Base-by-base conservation (phyloP, 139 green algal species). In the Nannochloris sp. region DNA sequence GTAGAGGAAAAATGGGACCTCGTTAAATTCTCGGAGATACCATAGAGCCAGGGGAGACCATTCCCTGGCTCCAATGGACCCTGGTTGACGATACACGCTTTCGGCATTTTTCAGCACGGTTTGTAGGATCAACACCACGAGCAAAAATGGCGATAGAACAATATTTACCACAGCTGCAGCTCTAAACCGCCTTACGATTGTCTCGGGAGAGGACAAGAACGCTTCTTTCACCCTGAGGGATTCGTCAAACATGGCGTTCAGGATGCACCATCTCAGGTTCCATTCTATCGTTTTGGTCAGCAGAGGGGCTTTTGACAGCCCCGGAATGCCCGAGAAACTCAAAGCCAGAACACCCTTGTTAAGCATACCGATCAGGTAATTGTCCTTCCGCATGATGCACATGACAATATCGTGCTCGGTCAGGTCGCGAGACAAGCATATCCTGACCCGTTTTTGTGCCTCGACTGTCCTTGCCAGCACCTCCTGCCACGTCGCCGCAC, bases 211-310 rank as follows among this genome's bases (percentile, higher is more conserved):
- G 16, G 63, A 56, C 30, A 83, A 37, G 50, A 91, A 93, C 12
- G 76, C 56, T 5, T 51, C 49, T 53, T 63, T 61, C 25, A 97
- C 63, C 11, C 63, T 50, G 64, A 93, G 94, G 49, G 80, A 75
- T n/a, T 93, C 80, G 58, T 94, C 89, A 77, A 94, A 92, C 88
- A 95, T 91, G 44, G 66, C 62, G 59, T 94, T 86, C 59, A 96
- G 73, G 2, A 96, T 51, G 59, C 74, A 85, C 85, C 85, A 93
- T 20, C 87, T 82, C 56, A 97, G 66, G 75, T 93, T 96, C 90
- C 92, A 97, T 76, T 96, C 84, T 16, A 98, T 63, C 3, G 86
- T 94, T 69, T 95, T 94, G 6, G 91, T 96, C 30, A 98, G 77
- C 70, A 95, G 69, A 46, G 83, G 72, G 62, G 79, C 75, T 40